A percentile compares a stretch with the other conserved stretches of the same genome.
These are phyloP conservation scores for Angophora floribunda DNA, from an alignment of 345 rosid species.

Conservation along the genomic window DNA sequence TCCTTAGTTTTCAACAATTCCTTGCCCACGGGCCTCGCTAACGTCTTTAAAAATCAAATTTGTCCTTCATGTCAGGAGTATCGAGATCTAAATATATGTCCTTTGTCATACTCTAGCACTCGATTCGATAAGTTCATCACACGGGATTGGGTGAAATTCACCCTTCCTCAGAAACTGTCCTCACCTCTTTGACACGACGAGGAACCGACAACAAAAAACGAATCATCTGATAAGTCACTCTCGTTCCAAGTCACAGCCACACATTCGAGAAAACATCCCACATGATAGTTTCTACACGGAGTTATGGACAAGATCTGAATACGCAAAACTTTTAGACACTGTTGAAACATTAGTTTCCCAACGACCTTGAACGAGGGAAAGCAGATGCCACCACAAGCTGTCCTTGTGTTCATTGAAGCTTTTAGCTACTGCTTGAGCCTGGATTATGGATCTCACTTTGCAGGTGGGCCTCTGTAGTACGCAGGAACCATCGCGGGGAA, in stretches of 20 bases:
- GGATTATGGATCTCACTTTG: neutral
- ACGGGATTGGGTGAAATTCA: neutral
- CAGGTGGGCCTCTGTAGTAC: conserved; percentile 24
- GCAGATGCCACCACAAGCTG: neutral
- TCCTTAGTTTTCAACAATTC: neutral
- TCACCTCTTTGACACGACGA: neutral
- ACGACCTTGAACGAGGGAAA: neutral
- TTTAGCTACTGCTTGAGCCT: neutral
- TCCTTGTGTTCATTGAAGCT: neutral
- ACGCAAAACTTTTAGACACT: neutral
- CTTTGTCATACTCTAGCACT: neutral
- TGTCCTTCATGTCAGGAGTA: neutral
- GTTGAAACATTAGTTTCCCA: neutral
- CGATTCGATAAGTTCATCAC: neutral
- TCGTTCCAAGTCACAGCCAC: neutral
- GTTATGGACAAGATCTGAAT: neutral
- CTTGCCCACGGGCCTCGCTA: neutral
- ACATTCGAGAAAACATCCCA: neutral
- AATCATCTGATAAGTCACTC: neutral
- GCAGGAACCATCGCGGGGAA: conserved; percentile 38
- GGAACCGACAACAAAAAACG: neutral
- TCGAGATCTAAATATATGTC: neutral
- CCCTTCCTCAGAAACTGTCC: neutral
- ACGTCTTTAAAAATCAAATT: neutral
- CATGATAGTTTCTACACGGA: neutral